Conservation (phyloP, 2,329 filamentous ascomycete species). For the Aspergillus sp. region DNA sequence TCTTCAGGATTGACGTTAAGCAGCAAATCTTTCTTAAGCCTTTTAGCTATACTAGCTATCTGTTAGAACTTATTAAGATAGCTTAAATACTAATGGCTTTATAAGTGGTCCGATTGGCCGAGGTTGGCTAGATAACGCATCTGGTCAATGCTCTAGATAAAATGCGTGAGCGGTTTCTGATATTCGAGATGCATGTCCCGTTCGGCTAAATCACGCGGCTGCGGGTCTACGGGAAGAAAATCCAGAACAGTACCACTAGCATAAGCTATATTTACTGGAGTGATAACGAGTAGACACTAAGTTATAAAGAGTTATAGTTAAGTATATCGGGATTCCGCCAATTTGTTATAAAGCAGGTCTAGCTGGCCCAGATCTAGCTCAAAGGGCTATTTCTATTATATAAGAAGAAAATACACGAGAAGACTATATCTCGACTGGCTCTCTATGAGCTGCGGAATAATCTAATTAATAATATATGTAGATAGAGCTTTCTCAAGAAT, state of each 20-base stretch:
- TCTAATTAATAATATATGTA: background rate
- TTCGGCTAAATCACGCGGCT: slow-evolving; percentile 4
- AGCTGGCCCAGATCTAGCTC: background rate
- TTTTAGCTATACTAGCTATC: too few relatives aligned
- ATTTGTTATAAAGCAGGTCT: background rate
- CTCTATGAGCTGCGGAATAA: background rate
- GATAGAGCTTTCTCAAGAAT: slow-evolving; percentile 2
- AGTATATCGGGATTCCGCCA: background rate
- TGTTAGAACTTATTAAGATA: too few relatives aligned
- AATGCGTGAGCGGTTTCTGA: background rate
- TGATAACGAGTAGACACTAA: slow-evolving; percentile 5
- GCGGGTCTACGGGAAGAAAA: too few relatives aligned
- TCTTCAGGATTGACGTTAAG: too few relatives aligned
- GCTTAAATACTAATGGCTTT: too few relatives aligned
- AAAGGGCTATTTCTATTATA: slow-evolving; percentile 2
- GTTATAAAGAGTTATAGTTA: background rate
- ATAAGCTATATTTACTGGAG: slow-evolving; percentile 8
- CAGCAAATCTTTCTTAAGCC: too few relatives aligned
- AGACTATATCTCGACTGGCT: background rate
- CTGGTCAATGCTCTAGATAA: background rate
- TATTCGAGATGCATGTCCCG: background rate
- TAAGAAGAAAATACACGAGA: background rate
- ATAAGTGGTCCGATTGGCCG: too few relatives aligned
- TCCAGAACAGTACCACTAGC: slow-evolving; percentile 4
- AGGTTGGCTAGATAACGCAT: background rate